Evolutionary conservation across 2,329 filamentous ascomycete species (phyloP), one percentile per base, ranked within the genome.

Genomic region (Didymella keratinophila): DNA sequence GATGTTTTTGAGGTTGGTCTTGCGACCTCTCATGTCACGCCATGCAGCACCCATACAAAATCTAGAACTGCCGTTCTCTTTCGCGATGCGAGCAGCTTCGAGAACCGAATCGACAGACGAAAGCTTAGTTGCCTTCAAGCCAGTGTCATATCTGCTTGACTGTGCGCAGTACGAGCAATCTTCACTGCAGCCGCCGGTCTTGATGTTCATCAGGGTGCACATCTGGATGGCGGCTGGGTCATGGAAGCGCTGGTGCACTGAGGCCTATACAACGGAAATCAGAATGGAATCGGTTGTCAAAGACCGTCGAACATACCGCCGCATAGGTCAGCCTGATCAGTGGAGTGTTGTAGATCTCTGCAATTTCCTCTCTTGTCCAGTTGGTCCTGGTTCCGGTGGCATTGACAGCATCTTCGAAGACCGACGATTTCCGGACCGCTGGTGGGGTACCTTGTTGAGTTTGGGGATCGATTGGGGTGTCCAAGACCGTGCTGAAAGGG

Each of bases 41-140:
- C 93, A 97, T 0, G 93, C 93, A 3, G 93, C 93, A 9, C 93
- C 93, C 92, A 97, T 96, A 80, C 93, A 97, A 84, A 97, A 97
- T 2, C 93, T 87, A 9, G 92, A 96, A 80, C 89, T 93, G 48
- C 93, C 93, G 65, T 95, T 95, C 55, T 86, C 87, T 71, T 90
- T 91, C 60, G 93, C 93, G 30, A 86, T 86, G 34, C 87, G 86
- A 1, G 93, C 93, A 2, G 91, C 91, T 36, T 85, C 86, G 23
- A 97, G 86, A 1, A 97, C 93, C 0, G 89, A 87, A 57, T 95
- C 90, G 53, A 96, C 92, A 1, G 86, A 85, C 62, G 89, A 89
- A 72, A 96, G 87, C 68, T 91, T 91, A 62, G 89, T 91, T 11
- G 93, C 90, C 72, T 91, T 86, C 30, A 96, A 84, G 8, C 92